Conservation (phyloP, 805 yeast genomes). For the Saccharomycopsis fibuligera region DNA sequence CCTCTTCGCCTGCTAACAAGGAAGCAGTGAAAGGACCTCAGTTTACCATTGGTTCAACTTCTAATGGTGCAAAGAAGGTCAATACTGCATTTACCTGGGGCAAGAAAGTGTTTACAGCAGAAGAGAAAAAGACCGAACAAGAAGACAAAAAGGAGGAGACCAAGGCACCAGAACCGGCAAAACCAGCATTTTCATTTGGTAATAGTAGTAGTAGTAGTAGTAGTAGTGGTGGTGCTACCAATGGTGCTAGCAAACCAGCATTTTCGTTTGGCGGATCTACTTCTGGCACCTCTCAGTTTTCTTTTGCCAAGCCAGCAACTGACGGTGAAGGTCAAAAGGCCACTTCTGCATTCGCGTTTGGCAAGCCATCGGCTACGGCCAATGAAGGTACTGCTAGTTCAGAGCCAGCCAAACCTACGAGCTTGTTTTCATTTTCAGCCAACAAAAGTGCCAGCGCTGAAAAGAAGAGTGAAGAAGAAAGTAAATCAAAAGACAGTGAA, state of each 20-base stretch:
- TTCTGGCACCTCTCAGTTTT: not conserved
- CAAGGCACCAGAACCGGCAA: not conserved
- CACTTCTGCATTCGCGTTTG: not conserved
- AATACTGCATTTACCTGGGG: constrained; percentile 19
- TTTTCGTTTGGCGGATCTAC: too few species aligned
- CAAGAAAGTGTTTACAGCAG: constrained; percentile 3
- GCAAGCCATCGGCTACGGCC: not conserved
- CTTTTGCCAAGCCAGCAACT: not conserved
- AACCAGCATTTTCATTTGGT: constrained; percentile 6
- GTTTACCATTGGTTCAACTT: constrained; percentile 7
- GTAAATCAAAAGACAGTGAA: not conserved
- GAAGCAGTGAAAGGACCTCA: constrained; percentile 14
- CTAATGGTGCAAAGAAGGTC: not conserved
- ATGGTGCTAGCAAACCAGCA: not conserved
- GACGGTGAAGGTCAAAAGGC: not conserved
- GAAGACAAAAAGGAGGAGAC: not conserved
- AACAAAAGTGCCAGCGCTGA: too few species aligned
- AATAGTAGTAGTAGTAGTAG: not conserved
- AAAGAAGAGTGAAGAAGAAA: not conserved
- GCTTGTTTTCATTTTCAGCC: too few species aligned
- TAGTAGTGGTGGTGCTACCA: too few species aligned
- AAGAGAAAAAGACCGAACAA: not conserved
- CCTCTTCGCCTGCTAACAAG: not conserved
- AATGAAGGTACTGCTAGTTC: not conserved
- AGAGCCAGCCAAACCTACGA: not conserved